Percentiles rank a stretch among this genome's conserved stretches.
These are phyloP conservation scores for Punctularia strigosozonata DNA, from an alignment of 768 basidiomycete species.

Conservation along the genomic window DNA sequence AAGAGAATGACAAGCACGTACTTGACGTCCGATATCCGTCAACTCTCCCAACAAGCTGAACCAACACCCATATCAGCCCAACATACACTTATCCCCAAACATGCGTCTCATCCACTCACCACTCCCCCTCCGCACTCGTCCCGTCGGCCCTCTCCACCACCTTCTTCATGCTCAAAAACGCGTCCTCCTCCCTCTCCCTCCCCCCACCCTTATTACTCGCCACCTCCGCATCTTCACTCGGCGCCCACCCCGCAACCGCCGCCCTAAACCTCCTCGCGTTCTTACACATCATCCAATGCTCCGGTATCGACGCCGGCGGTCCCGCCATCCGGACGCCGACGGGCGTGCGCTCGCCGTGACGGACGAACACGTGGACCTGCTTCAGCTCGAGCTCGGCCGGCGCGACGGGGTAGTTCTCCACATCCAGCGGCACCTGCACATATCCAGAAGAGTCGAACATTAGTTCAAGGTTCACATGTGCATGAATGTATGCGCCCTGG, in stretches of 20 bases:
- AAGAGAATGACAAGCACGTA: slow-evolving; percentile 14
- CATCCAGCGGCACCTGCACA: slow-evolving; percentile 8
- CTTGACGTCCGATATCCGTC: slow-evolving; percentile 60
- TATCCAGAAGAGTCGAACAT: too few relatives aligned
- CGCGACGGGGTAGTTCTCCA: slow-evolving; percentile 12
- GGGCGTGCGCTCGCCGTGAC: slow-evolving; percentile 46
- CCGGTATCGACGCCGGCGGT: slow-evolving; percentile 53
- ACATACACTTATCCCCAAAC: too few relatives aligned
- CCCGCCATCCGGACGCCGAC: slow-evolving; percentile 55
- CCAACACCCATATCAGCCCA: not conserved
- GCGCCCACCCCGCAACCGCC: slow-evolving; percentile 24
- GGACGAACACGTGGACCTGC: slow-evolving; percentile 18
- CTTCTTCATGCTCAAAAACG: slow-evolving; percentile 26
- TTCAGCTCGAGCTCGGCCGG: slow-evolving; percentile 11
- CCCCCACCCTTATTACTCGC: not conserved
- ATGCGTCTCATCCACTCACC: too few relatives aligned
- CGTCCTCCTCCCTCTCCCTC: slow-evolving; percentile 10
- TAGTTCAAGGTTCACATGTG: too few relatives aligned
- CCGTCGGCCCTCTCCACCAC: slow-evolving; percentile 52
- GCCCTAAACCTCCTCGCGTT: slow-evolving; percentile 38
- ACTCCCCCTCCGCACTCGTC: slow-evolving; percentile 40
- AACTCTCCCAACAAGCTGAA: slow-evolving; percentile 58
- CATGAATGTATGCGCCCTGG: too few relatives aligned
- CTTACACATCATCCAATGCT: slow-evolving; percentile 59
- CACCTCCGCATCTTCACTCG: slow-evolving; percentile 10